Conservation (phyloP, 495 filamentous ascomycete species). For the Antarctomyces pellizariae region DNA sequence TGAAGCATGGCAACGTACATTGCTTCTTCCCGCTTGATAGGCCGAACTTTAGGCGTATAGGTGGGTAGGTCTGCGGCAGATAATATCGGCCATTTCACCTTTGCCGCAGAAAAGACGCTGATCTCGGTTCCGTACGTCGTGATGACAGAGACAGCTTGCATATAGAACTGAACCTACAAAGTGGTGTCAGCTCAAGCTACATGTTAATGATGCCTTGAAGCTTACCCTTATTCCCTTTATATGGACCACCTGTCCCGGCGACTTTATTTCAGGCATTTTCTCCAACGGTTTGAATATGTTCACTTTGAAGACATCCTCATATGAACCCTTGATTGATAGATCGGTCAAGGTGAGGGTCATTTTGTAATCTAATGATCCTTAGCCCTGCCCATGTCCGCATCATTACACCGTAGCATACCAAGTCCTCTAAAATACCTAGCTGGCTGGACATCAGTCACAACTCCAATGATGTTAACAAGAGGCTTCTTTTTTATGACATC, state of each 20-base stretch:
- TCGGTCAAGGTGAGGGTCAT: constrained; percentile 8
- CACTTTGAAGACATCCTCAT: constrained; percentile 12
- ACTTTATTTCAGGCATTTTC: constrained; percentile 18
- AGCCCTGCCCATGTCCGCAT: neutral
- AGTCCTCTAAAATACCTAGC: constrained; percentile 18
- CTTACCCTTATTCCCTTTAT: too few species aligned
- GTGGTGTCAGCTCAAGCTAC: constrained; percentile 5
- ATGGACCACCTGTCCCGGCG: too few species aligned
- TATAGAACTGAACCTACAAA: constrained; percentile 13
- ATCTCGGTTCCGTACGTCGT: constrained; percentile 15
- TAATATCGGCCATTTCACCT: constrained; percentile 16
- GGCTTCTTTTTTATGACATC: neutral
- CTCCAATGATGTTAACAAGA: constrained; percentile 23
- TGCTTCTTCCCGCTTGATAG: constrained; percentile 4
- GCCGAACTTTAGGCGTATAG: neutral
- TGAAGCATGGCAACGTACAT: constrained; percentile 19
- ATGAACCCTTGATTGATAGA: constrained; percentile 14
- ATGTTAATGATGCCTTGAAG: too few species aligned
- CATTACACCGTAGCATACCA: constrained; percentile 14
- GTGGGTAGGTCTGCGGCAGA: neutral
- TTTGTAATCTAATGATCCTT: constrained; percentile 9
- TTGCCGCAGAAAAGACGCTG: constrained; percentile 15
- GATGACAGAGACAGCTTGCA: constrained; percentile 16
- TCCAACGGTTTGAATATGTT: constrained; percentile 19
- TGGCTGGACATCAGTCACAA: constrained; percentile 23